Evolutionary conservation across 495 filamentous ascomycete genomes (phyloP).

Genomic region (Xylaria venustula): DNA sequence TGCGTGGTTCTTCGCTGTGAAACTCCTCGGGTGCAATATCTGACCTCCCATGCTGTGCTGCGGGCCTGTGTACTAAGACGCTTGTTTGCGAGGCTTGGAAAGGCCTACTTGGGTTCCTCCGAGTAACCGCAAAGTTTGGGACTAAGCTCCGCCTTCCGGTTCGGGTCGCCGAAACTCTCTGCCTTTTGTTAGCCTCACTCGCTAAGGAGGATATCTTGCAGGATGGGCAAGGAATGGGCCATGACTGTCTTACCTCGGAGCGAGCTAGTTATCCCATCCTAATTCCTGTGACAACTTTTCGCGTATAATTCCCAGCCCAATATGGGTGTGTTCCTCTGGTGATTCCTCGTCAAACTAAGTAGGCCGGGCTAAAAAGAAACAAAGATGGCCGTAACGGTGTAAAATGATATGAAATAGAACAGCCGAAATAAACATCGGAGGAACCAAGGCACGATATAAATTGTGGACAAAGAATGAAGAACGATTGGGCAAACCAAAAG

Average conservation of each 20-base stretch:
- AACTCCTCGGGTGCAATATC: background rate
- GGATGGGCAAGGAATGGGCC: constrained; percentile 9
- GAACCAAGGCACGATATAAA: constrained; percentile 8
- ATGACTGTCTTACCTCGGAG: background rate
- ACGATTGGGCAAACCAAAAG: constrained; percentile 6
- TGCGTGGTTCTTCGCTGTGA: background rate
- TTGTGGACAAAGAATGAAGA: constrained; percentile 8
- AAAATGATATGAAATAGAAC: constrained; percentile 8
- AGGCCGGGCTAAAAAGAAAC: constrained; percentile 7
- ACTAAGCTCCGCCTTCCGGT: constrained; percentile 7
- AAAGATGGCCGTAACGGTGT: constrained; percentile 2
- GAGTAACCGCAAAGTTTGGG: constrained; percentile 9
- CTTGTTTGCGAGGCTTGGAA: constrained; percentile 10
- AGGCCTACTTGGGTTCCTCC: constrained; percentile 6
- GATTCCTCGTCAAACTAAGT: constrained; percentile 8
- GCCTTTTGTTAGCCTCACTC: background rate
- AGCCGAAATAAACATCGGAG: constrained; percentile 3
- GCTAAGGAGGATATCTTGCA: constrained; percentile 5
- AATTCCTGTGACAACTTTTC: constrained; percentile 11
- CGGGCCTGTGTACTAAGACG: constrained; percentile 8
- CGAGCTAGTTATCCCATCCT: constrained; percentile 8
- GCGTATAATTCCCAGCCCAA: background rate
- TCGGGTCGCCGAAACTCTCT: constrained; percentile 10
- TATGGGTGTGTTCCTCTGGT: constrained; percentile 9
- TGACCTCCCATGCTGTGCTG: constrained; percentile 5